Conservation (phyloP, 2,329 filamentous ascomycete genomes). For the Bipolaris sorokiniana region DNA sequence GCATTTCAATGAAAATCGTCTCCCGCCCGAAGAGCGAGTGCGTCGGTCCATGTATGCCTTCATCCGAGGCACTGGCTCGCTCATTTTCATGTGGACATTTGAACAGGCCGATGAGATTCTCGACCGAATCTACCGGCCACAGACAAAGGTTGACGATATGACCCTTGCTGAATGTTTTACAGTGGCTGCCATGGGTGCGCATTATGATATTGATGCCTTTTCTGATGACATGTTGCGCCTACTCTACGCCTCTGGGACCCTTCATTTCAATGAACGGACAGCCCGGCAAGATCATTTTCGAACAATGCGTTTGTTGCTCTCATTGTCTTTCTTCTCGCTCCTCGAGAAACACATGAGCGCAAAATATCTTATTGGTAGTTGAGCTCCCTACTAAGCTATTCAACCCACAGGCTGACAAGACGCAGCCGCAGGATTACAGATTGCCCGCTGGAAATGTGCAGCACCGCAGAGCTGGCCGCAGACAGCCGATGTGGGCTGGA, state of each 20-base stretch:
- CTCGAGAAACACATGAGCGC: conserved; percentile 50
- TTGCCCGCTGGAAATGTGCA: conserved; percentile 44
- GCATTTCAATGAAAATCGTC: conserved; percentile 34
- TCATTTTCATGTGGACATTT: conserved; percentile 46
- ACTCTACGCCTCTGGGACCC: conserved; percentile 44
- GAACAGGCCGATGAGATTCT: conserved; percentile 42
- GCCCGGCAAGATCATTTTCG: conserved; percentile 40
- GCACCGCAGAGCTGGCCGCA: conserved; percentile 4
- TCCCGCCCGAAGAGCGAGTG: conserved; percentile 39
- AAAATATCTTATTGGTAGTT: conserved; percentile 46
- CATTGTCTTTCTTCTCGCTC: conserved; percentile 46
- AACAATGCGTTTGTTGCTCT: conserved; percentile 45
- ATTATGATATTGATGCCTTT: conserved; percentile 47
- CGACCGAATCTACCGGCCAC: conserved; percentile 43
- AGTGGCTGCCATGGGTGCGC: conserved; percentile 46
- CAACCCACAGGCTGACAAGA: conserved; percentile 6
- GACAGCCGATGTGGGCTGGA: conserved; percentile 28
- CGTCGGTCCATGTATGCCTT: conserved; percentile 45
- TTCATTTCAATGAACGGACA: conserved; percentile 43
- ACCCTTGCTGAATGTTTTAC: conserved; percentile 47
- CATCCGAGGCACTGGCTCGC: conserved; percentile 44
- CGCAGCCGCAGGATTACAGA: conserved; percentile 46
- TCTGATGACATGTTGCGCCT: conserved; percentile 39
- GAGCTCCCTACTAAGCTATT: not conserved
- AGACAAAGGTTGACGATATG: conserved; percentile 36